Base-by-base conservation (phyloP, 352 stramenopile genomes). In the Pythium inflatum region DNA sequence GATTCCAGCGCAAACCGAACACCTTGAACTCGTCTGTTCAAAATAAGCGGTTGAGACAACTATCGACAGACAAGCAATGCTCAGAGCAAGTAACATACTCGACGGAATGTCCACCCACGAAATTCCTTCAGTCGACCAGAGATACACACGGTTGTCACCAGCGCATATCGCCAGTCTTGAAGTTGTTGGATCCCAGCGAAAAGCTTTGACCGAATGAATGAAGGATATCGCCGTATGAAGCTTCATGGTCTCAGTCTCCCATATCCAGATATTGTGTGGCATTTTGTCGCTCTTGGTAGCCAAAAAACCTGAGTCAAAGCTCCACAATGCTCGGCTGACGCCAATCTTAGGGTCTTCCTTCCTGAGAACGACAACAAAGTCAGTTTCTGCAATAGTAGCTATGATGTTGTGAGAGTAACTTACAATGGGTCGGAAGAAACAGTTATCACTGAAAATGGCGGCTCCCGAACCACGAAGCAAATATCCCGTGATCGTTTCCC, bases 221-320 rank as follows among this genome's bases (percentile, higher is more conserved):
- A 91, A 71, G 16, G 85, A 90, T 30, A 94, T 71, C 18, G 85
- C 75, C 5, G 82, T 80, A 58, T 90, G 79, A 56, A 93, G 71
- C 43, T 74, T 89, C 72, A 93, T 82, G 27, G 77, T 90, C 54
- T 92, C 79, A 12, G 80, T 92, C 33, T 85, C 74, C 88, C 88
- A 95, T 25, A 95, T 86, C 88, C 88, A 95, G 31, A 95, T 78
- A 50, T 93, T 92, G 61, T 91, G 87, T 16, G 88, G 85, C 84
- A 93, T 95, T 25, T 89, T 76, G 38, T 95, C 88, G 40, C 85
- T 93, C 70, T 87, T 92, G 6, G 88, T 91, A 24, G 80, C 88
- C 40, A 94, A 49, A 71, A 87, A 92, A 36, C 77, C 66, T 13
- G 86, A 88, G 51, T 95, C 82, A 20, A 70, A 73, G 63, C 83